These are phyloP conservation scores for Elaeis oleifera DNA, from an alignment of 202 grass and related monocot genomes.

Conservation along the genomic window DNA sequence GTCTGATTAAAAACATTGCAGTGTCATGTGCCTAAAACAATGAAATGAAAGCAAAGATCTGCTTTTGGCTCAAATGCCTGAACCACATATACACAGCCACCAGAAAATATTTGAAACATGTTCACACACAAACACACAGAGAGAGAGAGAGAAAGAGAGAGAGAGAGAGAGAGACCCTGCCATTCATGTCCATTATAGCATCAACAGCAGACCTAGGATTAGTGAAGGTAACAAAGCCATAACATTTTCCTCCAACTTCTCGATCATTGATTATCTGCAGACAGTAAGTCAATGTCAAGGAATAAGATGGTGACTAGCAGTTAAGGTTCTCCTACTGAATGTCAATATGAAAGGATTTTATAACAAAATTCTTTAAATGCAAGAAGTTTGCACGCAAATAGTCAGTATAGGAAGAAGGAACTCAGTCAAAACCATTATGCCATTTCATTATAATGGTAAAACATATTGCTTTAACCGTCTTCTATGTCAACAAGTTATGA, in stretches of 20 bases:
- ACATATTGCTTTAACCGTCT: no score
- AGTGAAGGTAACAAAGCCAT: constrained; percentile 77
- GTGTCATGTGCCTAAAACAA: neutral
- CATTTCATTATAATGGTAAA: no score
- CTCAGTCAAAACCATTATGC: no score
- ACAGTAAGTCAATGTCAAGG: no score
- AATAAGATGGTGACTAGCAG: no score
- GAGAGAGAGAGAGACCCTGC: constrained; percentile 45
- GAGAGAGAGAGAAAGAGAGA: neutral
- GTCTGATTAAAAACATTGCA: constrained; percentile 34
- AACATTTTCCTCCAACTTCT: constrained; percentile 73
- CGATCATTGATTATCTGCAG: constrained; percentile 90
- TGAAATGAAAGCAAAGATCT: neutral
- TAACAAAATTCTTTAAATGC: no score
- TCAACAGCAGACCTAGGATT: constrained; percentile 60
- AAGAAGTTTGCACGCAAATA: no score
- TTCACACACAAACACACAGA: neutral
- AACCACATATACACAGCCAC: neutral
- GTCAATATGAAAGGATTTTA: no score
- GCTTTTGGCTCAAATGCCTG: neutral
- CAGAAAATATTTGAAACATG: neutral
- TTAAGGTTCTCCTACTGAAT: no score
- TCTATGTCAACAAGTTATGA: no score
- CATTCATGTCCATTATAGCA: constrained; percentile 76
- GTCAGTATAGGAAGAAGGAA: no score